Evolutionary conservation across 129 eudicot species (phyloP), one percentile per base, ranked within the genome.

Genomic region (Flaveria robusta): DNA sequence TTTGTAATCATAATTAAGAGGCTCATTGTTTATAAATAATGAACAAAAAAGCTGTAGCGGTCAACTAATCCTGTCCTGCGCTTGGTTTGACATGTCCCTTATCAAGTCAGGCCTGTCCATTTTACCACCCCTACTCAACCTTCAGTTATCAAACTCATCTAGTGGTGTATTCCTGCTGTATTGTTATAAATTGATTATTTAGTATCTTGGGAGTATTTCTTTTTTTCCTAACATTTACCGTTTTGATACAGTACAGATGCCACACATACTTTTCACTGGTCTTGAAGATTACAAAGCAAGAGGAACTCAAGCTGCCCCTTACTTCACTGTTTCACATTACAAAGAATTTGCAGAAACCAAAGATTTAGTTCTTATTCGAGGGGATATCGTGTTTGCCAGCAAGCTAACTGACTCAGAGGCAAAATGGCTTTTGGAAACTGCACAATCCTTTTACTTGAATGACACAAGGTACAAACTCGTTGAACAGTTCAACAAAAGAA

Each of bases 201-300:
- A 49, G 3, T 70, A 34, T 49, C 50, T 31, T 29, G 31, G 50
- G 18, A 14, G 26, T 31, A 29, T 24, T n/a, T 31, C 37, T 0
- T 23, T 62, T 15, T 9, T 27, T 29, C 39, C 49, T 68, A 45
- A 81, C 55, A 23, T 71, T 50, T 29, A 12, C 27, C 24, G 37
- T 39, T 54, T 47, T 27, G 24, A 37, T 83, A 72, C 96, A 93
- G 97, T 88, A 67, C 87, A 90, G 84, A 85, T 84, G 91, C 98
- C 96, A 62, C 85, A 90, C 80, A 85, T 93, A 63, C 82, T 93
- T 70, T 83, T 93, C 85, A 93, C 97, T 3, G 96, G 98, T 65
- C 98, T 93, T 70, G 98, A 93, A 81, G 98, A 93, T 84, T 93
- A 93, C 82, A 93, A 91, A 76, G 96, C 98, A 43, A 89, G 93